Conservation (phyloP, 495 filamentous ascomycete species). For the Podospora bellae-mahoneyi region DNA sequence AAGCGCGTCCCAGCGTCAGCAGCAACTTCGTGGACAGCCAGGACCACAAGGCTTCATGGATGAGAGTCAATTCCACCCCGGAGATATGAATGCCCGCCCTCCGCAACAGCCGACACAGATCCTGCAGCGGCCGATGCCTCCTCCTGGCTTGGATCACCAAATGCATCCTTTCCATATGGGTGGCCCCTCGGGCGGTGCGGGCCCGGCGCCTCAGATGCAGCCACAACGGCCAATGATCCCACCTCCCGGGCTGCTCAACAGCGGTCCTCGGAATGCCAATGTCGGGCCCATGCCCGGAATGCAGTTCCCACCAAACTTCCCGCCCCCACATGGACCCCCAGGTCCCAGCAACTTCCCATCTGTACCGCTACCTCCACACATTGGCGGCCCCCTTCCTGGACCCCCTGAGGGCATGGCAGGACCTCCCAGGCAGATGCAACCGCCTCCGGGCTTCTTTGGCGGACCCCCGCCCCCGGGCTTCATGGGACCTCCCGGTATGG, state of each 20-base stretch:
- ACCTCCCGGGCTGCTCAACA: slow-evolving; percentile 49
- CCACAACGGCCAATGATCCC: slow-evolving; percentile 50
- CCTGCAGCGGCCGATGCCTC: slow-evolving; percentile 52
- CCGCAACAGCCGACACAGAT: slow-evolving; percentile 49
- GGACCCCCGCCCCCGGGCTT: slow-evolving; percentile 42
- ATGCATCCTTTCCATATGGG: slow-evolving; percentile 46
- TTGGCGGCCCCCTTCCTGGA: slow-evolving; percentile 34
- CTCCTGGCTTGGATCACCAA: slow-evolving; percentile 49
- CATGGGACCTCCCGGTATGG: slow-evolving; percentile 46
- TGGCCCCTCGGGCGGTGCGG: slow-evolving; percentile 18
- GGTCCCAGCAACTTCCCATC: slow-evolving; percentile 19
- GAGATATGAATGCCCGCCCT: slow-evolving; percentile 38
- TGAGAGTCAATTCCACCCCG: slow-evolving; percentile 40
- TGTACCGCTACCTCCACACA: slow-evolving; percentile 20
- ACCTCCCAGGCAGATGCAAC: slow-evolving; percentile 40
- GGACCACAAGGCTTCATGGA: slow-evolving; percentile 42
- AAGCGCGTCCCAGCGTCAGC: slow-evolving; percentile 27
- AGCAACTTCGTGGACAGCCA: slow-evolving; percentile 29
- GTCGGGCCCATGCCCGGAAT: slow-evolving; percentile 41
- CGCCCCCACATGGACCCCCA: slow-evolving; percentile 26
- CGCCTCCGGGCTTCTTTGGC: slow-evolving; percentile 50
- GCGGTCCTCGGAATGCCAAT: slow-evolving; percentile 38
- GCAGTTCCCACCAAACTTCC: slow-evolving; percentile 47
- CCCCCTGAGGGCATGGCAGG: slow-evolving; percentile 42
- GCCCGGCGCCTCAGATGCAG: slow-evolving; percentile 33